phyloP scores from a whole-genome alignment of 345 rosid species.

The Excoecaria cochinchinensis region DNA sequence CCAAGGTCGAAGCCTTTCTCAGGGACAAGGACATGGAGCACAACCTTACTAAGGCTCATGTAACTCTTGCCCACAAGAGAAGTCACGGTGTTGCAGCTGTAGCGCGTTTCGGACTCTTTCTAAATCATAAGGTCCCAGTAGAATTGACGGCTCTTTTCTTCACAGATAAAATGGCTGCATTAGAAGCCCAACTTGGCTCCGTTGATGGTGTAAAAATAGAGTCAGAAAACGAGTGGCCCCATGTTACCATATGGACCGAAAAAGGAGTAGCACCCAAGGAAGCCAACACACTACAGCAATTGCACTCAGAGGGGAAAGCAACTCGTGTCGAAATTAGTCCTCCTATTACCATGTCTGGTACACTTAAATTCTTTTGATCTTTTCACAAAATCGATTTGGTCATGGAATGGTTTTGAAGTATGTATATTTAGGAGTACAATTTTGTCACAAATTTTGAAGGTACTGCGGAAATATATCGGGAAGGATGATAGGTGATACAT shows the following conservation, averaged over 20 bases:
- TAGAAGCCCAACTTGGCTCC: constrained; percentile 64
- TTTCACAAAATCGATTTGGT: neutral
- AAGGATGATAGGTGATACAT: neutral
- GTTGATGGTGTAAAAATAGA: constrained; percentile 59
- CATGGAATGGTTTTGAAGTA: neutral
- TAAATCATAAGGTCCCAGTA: constrained; percentile 59
- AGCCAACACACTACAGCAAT: constrained; percentile 64
- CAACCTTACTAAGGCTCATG: constrained; percentile 55
- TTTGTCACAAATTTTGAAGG: neutral
- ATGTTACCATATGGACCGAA: constrained; percentile 82
- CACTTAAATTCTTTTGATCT: constrained; percentile 60
- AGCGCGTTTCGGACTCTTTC: constrained; percentile 58
- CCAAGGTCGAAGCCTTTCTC: constrained; percentile 47
- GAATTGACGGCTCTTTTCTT: constrained; percentile 65
- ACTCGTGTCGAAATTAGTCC: constrained; percentile 63
- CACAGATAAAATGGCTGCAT: constrained; percentile 72
- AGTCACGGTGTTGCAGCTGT: constrained; percentile 84
- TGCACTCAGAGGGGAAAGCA: constrained; percentile 70
- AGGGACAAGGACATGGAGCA: constrained; percentile 49
- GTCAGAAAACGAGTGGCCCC: constrained; percentile 85
- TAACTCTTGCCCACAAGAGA: constrained; percentile 92
- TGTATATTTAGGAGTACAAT: neutral
- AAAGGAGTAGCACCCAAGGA: constrained; percentile 69
- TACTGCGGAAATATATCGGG: neutral
- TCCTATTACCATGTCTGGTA: constrained; percentile 58